phyloP scores from a whole-genome alignment of 1,139 yeast species.

The Taiozyma onychis region DNA sequence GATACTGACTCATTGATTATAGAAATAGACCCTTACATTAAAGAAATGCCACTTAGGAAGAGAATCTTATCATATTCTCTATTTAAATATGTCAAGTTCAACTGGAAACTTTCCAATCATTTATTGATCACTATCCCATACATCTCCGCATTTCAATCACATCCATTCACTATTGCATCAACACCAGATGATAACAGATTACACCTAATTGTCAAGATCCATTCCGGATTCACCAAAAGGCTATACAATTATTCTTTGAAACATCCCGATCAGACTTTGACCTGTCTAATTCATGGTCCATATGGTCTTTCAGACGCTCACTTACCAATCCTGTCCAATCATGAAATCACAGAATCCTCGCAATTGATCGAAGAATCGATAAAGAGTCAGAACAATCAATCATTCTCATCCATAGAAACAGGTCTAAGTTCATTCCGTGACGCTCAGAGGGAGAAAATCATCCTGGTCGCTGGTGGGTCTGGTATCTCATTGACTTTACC shows the following conservation, averaged over 20 bases:
- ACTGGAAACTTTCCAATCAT: constrained; percentile 19
- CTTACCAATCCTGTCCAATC: constrained; percentile 9
- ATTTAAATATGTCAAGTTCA: constrained; percentile 10
- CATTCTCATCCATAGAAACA: constrained; percentile 1
- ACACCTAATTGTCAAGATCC: constrained; percentile 16
- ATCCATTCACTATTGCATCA: constrained; percentile 24
- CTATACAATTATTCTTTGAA: constrained; percentile 6
- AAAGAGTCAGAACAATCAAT: not conserved
- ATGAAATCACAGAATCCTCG: not conserved
- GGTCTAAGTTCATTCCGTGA: not conserved
- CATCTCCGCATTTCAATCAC: constrained; percentile 16
- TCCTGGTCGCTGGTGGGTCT: constrained; percentile 22
- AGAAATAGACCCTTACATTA: constrained; percentile 8
- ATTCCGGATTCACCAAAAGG: constrained; percentile 19
- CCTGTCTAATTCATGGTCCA: constrained; percentile 23
- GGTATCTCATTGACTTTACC: constrained; percentile 22
- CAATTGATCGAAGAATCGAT: not conserved
- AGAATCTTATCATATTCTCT: constrained; percentile 1
- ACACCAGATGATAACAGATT: constrained; percentile 10
- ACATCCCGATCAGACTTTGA: constrained; percentile 5
- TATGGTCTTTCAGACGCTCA: constrained; percentile 18
- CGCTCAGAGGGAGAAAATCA: constrained; percentile 9
- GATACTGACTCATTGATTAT: constrained; percentile 8
- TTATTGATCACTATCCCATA: constrained; percentile 20
- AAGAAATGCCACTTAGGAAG: not conserved